Evolutionary conservation across 2,329 filamentous ascomycete species (phyloP).

Genomic region (Dactylellina cionopaga): DNA sequence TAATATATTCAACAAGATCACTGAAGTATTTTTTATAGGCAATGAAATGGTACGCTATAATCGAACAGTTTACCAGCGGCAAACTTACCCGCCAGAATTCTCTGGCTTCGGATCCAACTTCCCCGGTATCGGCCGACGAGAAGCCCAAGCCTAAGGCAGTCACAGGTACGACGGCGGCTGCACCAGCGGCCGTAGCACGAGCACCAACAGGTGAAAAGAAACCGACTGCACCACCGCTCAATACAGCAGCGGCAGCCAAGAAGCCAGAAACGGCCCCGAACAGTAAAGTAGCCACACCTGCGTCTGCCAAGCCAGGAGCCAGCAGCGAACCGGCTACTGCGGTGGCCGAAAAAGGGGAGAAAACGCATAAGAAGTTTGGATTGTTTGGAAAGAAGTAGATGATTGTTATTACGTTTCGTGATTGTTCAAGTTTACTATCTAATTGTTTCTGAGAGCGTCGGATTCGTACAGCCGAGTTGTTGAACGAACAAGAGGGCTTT

Average conservation of each 20-base stretch:
- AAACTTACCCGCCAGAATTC: constrained; percentile 50
- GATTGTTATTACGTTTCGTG: background rate
- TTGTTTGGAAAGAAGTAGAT: constrained; percentile 20
- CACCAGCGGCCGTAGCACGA: constrained; percentile 12
- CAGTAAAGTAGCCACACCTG: constrained; percentile 2
- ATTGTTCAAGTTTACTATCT: too few relatives aligned
- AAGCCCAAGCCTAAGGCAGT: too few relatives aligned
- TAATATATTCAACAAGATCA: background rate
- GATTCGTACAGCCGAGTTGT: too few relatives aligned
- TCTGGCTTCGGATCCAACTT: constrained; percentile 2
- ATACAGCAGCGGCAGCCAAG: constrained; percentile 20
- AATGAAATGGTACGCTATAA: constrained; percentile 54
- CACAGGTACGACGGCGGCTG: too few relatives aligned
- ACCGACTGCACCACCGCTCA: constrained; percentile 29
- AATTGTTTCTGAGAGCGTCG: too few relatives aligned
- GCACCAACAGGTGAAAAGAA: constrained; percentile 35
- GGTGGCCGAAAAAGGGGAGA: constrained; percentile 25
- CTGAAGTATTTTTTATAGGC: constrained; percentile 32
- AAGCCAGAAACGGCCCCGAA: constrained; percentile 14
- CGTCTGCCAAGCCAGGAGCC: constrained; percentile 6
- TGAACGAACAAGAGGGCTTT: too few relatives aligned
- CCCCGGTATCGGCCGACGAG: constrained; percentile 1
- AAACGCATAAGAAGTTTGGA: constrained; percentile 46
- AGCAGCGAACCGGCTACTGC: constrained; percentile 33
- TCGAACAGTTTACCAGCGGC: constrained; percentile 53